Evolutionary conservation across 2,329 filamentous ascomycete species (phyloP).

Genomic region (Cordyceps cateniannulata): DNA sequence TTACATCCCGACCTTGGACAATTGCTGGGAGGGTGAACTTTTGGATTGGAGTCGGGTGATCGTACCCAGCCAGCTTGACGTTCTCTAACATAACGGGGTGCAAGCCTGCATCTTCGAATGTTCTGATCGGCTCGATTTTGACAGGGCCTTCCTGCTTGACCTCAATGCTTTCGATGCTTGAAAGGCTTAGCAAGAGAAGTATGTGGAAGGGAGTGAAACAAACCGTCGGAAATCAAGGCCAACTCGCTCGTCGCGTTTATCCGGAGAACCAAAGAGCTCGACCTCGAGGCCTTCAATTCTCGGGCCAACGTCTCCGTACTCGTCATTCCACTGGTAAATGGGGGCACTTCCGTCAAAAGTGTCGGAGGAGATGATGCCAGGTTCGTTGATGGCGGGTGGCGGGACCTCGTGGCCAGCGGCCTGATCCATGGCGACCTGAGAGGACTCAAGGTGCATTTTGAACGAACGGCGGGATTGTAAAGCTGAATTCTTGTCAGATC

Average conservation of each 20-base stretch:
- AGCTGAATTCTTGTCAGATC: too few relatives aligned
- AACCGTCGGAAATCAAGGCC: slow-evolving; percentile 61
- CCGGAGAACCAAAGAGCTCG: slow-evolving; percentile 62
- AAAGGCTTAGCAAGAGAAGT: slow-evolving; percentile 18
- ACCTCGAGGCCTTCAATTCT: slow-evolving; percentile 62
- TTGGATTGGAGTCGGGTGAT: slow-evolving; percentile 77
- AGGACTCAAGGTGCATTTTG: neutral
- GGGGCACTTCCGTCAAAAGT: slow-evolving; percentile 49
- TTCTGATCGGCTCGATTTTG: slow-evolving; percentile 44
- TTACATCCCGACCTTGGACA: slow-evolving; percentile 68
- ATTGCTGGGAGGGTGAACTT: slow-evolving; percentile 78
- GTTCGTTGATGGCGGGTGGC: slow-evolving; percentile 9
- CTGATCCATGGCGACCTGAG: neutral
- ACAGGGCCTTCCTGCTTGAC: slow-evolving; percentile 51
- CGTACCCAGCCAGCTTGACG: slow-evolving; percentile 65
- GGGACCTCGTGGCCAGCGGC: neutral
- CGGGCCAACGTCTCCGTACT: slow-evolving; percentile 80
- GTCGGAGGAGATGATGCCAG: neutral
- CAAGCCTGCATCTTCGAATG: slow-evolving; percentile 70
- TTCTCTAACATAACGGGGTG: slow-evolving; percentile 82
- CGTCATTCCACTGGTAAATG: slow-evolving; percentile 78
- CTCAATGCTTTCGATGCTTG: slow-evolving; percentile 47
- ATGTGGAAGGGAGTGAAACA: slow-evolving; percentile 22
- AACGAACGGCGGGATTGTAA: neutral
- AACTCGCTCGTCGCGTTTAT: slow-evolving; percentile 38